Evolutionary conservation across 306 rosid genomes (phyloP).

Genomic region (Ormosia semicastrata): DNA sequence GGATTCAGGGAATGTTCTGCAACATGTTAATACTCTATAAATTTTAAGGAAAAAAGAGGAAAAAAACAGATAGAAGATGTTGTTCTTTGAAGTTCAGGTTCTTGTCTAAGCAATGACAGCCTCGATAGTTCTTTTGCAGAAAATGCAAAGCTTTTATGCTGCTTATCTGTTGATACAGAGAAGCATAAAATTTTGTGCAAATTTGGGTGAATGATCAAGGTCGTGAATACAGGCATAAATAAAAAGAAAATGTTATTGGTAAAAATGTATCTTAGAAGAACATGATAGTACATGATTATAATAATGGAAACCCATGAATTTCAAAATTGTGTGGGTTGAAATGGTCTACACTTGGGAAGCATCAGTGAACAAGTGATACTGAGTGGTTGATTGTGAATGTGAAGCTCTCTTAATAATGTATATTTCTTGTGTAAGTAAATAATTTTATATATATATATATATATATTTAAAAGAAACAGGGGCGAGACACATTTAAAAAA

Average conservation of each 20-base stretch:
- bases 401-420: not conserved
- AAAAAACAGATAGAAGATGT: not conserved
- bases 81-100: not conserved
- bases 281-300: not conserved
- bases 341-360: not conserved
- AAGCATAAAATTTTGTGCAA: not conserved
- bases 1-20: not conserved
- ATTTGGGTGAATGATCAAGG: constrained; percentile 13
- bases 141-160: not conserved
- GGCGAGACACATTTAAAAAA: too few species aligned
- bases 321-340: not conserved
- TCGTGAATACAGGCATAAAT: not conserved
- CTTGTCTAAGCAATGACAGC: not conserved
- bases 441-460: too few species aligned
- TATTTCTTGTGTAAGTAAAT: not conserved
- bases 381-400: not conserved
- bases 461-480: too few species aligned
- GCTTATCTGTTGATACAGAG: not conserved
- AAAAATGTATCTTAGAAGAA: not conserved
- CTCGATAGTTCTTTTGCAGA: not conserved
- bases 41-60: not conserved
- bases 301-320: not conserved
- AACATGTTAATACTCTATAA: not conserved
- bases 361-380: not conserved
- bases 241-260: not conserved